Percentiles rank a stretch among this genome's conserved stretches.
phyloP scores from a whole-genome alignment of 371 early-diverging fungal genomes.

The Mycotypha africana region DNA sequence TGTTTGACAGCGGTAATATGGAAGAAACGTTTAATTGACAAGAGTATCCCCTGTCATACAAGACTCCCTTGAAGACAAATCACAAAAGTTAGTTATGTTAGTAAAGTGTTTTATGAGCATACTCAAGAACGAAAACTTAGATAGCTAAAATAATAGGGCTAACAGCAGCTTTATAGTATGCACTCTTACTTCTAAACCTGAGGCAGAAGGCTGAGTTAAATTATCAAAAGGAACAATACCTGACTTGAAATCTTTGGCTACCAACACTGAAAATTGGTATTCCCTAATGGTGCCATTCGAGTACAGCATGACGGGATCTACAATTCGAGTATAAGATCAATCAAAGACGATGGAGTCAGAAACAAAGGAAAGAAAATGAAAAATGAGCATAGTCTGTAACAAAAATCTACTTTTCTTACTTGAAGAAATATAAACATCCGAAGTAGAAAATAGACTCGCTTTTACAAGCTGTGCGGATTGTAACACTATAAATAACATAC shows the following conservation, averaged over 20 bases:
- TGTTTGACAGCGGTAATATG: slow-evolving; percentile 4
- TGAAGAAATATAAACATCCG: slow-evolving; percentile 32
- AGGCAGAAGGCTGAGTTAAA: slow-evolving; percentile 23
- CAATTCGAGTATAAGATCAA: too few relatives aligned
- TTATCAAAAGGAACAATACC: slow-evolving; percentile 32
- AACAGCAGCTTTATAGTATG: background rate
- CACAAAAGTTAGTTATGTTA: background rate
- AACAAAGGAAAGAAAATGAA: too few relatives aligned
- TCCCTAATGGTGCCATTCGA: slow-evolving; percentile 28
- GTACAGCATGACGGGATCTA: slow-evolving; percentile 28
- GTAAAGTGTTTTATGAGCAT: background rate
- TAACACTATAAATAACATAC: too few relatives aligned
- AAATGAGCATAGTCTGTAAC: background rate
- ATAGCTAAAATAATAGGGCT: too few relatives aligned
- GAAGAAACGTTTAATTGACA: slow-evolving; percentile 23
- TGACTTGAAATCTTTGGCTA: slow-evolving; percentile 22
- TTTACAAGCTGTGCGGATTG: too few relatives aligned
- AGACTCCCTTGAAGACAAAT: slow-evolving; percentile 31
- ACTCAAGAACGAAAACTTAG: too few relatives aligned
- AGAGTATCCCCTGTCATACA: slow-evolving; percentile 39
- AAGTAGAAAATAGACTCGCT: slow-evolving; percentile 30
- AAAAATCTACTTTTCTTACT: slow-evolving; percentile 19
- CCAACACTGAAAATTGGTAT: slow-evolving; percentile 7
- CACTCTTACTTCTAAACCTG: slow-evolving; percentile 18
- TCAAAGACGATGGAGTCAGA: too few relatives aligned